Evolutionary conservation across 192 early-diverging fungal genomes (phyloP).

Genomic region (Podila epigama): DNA sequence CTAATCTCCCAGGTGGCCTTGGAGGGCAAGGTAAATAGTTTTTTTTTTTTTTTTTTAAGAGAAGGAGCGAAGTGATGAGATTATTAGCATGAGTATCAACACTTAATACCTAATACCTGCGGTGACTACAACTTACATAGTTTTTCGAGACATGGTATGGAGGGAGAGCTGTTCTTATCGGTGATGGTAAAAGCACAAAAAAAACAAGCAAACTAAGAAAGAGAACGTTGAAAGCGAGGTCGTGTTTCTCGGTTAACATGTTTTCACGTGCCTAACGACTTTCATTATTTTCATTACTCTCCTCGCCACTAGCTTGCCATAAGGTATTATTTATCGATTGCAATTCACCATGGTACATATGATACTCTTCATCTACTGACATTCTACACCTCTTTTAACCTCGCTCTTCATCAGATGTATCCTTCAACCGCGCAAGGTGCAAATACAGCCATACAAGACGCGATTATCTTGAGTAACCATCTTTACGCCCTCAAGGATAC

Average conservation of each 20-base stretch:
- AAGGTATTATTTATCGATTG: background rate
- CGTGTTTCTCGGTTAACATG: too few species aligned
- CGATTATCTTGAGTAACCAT: slow-evolving; percentile 8
- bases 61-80: background rate
- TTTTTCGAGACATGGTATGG: slow-evolving; percentile 28
- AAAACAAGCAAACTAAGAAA: background rate
- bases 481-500: background rate
- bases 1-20: slow-evolving; percentile 6
- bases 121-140: background rate
- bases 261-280: too few species aligned
- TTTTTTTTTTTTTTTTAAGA: background rate
- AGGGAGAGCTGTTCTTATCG: slow-evolving; percentile 5
- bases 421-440: slow-evolving; percentile 11
- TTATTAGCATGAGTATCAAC: too few species aligned
- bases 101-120: too few species aligned
- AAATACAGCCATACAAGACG: slow-evolving; percentile 11
- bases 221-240: too few species aligned
- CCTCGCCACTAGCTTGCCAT: too few species aligned
- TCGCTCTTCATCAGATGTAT: background rate
- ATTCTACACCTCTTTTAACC: background rate
- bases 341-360: background rate
- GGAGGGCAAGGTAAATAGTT: slow-evolving; percentile 6
- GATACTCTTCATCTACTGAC: background rate
- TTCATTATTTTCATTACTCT: too few species aligned
- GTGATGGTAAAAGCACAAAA: slow-evolving; percentile 15